These are phyloP conservation scores for Xylaria sp. DNA, from an alignment of 2,329 filamentous ascomycete genomes.

Conservation along the genomic window DNA sequence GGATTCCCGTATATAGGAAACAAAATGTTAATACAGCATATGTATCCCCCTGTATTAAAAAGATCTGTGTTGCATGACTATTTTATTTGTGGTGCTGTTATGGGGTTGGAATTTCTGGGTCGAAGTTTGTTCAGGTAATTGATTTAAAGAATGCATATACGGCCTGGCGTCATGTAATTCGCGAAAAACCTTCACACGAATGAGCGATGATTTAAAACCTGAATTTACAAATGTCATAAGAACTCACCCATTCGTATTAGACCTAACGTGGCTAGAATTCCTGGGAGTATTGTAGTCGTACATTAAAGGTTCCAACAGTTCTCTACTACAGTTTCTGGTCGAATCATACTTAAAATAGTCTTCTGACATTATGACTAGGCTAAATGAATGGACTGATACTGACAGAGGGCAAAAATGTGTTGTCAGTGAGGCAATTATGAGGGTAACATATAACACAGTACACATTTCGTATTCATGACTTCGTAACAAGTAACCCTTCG, in stretches of 20 bases:
- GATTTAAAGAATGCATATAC: conserved; percentile 15
- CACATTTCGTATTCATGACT: conserved; percentile 4
- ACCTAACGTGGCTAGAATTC: not conserved
- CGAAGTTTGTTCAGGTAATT: not conserved
- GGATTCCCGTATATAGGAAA: conserved; percentile 28
- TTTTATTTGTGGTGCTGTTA: not conserved
- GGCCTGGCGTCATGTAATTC: conserved; percentile 18
- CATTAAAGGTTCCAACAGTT: too few species aligned
- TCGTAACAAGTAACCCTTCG: conserved; percentile 3
- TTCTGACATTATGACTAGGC: conserved; percentile 7
- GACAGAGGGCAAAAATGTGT: not conserved
- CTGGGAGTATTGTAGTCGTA: too few species aligned
- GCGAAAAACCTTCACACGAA: not conserved
- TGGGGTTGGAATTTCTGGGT: not conserved
- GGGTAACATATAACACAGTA: not conserved
- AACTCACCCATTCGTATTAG: too few species aligned
- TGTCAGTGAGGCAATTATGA: conserved; percentile 8
- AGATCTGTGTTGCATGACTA: not conserved
- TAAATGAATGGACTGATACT: conserved; percentile 13
- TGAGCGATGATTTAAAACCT: not conserved
- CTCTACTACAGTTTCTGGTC: too few species aligned
- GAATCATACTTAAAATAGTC: not conserved
- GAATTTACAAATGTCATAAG: not conserved
- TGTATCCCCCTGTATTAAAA: not conserved
- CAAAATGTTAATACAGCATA: conserved; percentile 6